phyloP scores from a whole-genome alignment of 2,329 filamentous ascomycete genomes.

The Cryphonectria nitschkei region DNA sequence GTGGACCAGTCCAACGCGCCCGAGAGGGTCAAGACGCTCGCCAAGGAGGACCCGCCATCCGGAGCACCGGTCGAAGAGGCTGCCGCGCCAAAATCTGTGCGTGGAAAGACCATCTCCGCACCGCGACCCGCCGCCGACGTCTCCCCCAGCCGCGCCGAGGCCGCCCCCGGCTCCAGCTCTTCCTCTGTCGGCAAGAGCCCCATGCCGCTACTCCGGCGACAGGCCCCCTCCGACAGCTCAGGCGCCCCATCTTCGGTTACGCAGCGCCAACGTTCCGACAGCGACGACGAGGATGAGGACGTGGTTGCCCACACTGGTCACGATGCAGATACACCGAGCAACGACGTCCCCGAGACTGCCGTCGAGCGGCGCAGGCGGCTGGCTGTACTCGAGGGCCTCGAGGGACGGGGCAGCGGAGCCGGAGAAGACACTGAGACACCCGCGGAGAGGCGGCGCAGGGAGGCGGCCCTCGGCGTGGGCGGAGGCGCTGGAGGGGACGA shows the following conservation, averaged over 20 bases:
- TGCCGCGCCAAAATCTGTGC: slow-evolving; percentile 14
- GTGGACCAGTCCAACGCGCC: slow-evolving; percentile 56
- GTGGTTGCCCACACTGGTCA: slow-evolving; percentile 11
- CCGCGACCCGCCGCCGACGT: slow-evolving; percentile 14
- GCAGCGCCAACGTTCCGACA: slow-evolving; percentile 13
- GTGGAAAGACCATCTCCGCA: slow-evolving; percentile 24
- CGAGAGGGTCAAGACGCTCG: slow-evolving; percentile 52
- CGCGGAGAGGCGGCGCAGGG: slow-evolving; percentile 72
- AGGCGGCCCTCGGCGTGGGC: slow-evolving; percentile 70
- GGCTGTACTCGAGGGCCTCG: slow-evolving; percentile 51
- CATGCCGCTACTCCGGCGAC: slow-evolving; percentile 13
- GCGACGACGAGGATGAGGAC: slow-evolving; percentile 22
- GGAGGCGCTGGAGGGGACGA: slow-evolving; percentile 41
- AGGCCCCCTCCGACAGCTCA: slow-evolving; percentile 11
- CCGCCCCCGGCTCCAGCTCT: slow-evolving; percentile 14
- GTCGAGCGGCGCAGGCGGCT: slow-evolving; percentile 71
- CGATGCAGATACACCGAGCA: slow-evolving; percentile 33
- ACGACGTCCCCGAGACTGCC: slow-evolving; percentile 64
- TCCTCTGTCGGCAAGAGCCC: slow-evolving; percentile 20
- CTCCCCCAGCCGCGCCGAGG: neutral
- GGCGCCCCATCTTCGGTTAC: slow-evolving; percentile 16
- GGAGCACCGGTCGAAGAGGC: neutral
- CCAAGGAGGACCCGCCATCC: slow-evolving; percentile 44
- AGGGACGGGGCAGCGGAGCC: slow-evolving; percentile 44
- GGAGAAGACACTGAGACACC: slow-evolving; percentile 67